Conservation (phyloP, 345 rosid genomes). For the Psidium guajava region DNA sequence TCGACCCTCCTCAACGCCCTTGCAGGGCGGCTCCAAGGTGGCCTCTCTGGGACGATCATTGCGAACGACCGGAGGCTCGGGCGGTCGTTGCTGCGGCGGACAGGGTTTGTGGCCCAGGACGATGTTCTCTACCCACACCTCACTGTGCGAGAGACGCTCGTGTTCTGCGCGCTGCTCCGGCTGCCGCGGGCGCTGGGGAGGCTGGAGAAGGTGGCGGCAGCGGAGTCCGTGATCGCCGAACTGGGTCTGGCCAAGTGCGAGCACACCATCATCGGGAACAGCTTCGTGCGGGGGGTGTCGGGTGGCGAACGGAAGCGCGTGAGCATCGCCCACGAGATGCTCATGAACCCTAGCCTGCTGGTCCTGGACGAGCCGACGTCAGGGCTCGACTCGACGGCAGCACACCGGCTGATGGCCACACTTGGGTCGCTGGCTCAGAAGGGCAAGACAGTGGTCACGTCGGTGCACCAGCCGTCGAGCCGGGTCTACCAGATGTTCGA, state of each 20-base stretch:
- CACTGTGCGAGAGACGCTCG: conserved; percentile 79
- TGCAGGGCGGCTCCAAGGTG: conserved; percentile 52
- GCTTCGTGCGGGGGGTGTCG: conserved; percentile 71
- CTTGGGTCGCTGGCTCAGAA: conserved; percentile 49
- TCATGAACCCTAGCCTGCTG: conserved; percentile 69
- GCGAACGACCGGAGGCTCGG: conserved; percentile 39
- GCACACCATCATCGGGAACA: conserved; percentile 73
- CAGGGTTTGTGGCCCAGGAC: conserved; percentile 88
- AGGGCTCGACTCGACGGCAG: conserved; percentile 89
- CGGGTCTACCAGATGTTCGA: conserved; percentile 70
- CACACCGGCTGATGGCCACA: conserved; percentile 57
- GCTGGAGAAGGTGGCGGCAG: conserved; percentile 37
- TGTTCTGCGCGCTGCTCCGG: conserved; percentile 68
- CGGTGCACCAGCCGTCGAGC: conserved; percentile 95
- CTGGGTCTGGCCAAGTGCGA: conserved; percentile 73
- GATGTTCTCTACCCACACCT: conserved; percentile 80
- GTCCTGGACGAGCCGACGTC: conserved; percentile 93
- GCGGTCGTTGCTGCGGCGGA: conserved; percentile 42
- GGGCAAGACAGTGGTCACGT: conserved; percentile 66
- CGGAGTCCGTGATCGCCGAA: conserved; percentile 64
- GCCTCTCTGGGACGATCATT: conserved; percentile 58
- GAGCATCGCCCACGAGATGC: conserved; percentile 81
- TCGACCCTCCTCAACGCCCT: conserved; percentile 75
- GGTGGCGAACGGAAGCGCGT: conserved; percentile 91
- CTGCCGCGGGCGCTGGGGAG: conserved; percentile 38